phyloP scores from a whole-genome alignment of 2,329 filamentous ascomycete genomes.

The Claviceps citrina region DNA sequence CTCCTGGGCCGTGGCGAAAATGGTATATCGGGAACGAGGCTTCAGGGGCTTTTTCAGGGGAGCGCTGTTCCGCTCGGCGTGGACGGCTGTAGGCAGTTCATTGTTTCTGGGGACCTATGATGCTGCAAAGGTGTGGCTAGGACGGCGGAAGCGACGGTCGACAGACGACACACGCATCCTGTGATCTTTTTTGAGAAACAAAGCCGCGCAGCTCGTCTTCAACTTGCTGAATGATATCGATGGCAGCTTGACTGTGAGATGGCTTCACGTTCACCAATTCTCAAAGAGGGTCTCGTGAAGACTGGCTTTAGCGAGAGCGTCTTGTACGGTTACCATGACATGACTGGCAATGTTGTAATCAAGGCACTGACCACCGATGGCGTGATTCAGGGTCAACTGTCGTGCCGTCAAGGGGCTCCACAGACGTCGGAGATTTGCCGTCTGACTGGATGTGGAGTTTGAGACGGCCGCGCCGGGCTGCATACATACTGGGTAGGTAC shows the following conservation, averaged over 20 bases:
- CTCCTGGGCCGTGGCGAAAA: conserved; percentile 43
- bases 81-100: conserved; percentile 72
- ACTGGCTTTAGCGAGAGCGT: too few relatives aligned
- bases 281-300: too few relatives aligned
- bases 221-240: too few relatives aligned
- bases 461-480: background rate
- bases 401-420: conserved; percentile 5
- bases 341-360: too few relatives aligned
- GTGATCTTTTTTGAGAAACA: conserved; percentile 7
- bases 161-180: conserved; percentile 22
- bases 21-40: conserved; percentile 53
- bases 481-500: too few relatives aligned
- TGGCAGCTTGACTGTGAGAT: too few relatives aligned
- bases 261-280: too few relatives aligned
- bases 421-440: background rate
- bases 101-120: conserved; percentile 81
- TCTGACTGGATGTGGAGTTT: conserved; percentile 1
- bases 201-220: too few relatives aligned
- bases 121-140: conserved; percentile 52
- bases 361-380: conserved; percentile 2
- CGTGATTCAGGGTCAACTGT: conserved; percentile 8
- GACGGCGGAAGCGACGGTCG: conserved; percentile 22
- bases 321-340: too few relatives aligned
- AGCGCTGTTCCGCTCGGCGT: conserved; percentile 53
- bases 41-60: conserved; percentile 64